These are phyloP conservation scores for Penicillium sp. DNA, from an alignment of 2,329 filamentous ascomycete genomes.

Conservation along the genomic window DNA sequence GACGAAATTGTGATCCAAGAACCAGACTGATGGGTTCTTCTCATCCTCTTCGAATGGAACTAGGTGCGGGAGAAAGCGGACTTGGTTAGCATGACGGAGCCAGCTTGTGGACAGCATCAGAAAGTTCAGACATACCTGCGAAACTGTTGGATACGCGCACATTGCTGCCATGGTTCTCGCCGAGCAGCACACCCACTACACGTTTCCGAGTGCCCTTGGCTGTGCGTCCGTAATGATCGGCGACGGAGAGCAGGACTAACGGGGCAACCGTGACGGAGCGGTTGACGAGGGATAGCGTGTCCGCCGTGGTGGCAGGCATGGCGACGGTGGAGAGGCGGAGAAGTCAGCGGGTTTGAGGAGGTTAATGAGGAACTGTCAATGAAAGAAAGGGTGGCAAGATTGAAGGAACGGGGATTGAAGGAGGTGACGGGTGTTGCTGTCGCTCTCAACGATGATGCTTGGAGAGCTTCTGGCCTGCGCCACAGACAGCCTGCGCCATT, in stretches of 20 bases:
- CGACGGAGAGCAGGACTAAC: slow-evolving; percentile 93
- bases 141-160: slow-evolving; percentile 99
- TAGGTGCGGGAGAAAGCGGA: slow-evolving; percentile 42
- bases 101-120: slow-evolving; percentile 4
- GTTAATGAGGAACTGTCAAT: neutral
- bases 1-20: slow-evolving; percentile 98
- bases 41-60: slow-evolving; percentile 99
- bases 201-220: slow-evolving; percentile 85
- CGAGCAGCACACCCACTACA: slow-evolving; percentile 91
- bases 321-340: slow-evolving; percentile 35
- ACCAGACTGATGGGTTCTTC: slow-evolving; percentile 98
- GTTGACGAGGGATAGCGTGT: slow-evolving; percentile 91
- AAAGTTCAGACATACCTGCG: slow-evolving; percentile 66
- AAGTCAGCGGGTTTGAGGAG: slow-evolving; percentile 1
- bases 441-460: slow-evolving; percentile 23
- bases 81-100: slow-evolving; percentile 22
- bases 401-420: slow-evolving; percentile 8
- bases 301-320: slow-evolving; percentile 96
- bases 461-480: slow-evolving; percentile 23
- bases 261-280: slow-evolving; percentile 96
- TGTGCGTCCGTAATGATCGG: slow-evolving; percentile 96
- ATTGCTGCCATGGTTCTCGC: slow-evolving; percentile 94
- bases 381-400: neutral
- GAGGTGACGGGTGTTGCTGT: neutral
- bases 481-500: slow-evolving; percentile 16